A percentile compares a stretch with the other conserved stretches of the same genome.
These are phyloP conservation scores for Aspergillus egyptiacus DNA, from an alignment of 495 filamentous ascomycete genomes.

Conservation along the genomic window DNA sequence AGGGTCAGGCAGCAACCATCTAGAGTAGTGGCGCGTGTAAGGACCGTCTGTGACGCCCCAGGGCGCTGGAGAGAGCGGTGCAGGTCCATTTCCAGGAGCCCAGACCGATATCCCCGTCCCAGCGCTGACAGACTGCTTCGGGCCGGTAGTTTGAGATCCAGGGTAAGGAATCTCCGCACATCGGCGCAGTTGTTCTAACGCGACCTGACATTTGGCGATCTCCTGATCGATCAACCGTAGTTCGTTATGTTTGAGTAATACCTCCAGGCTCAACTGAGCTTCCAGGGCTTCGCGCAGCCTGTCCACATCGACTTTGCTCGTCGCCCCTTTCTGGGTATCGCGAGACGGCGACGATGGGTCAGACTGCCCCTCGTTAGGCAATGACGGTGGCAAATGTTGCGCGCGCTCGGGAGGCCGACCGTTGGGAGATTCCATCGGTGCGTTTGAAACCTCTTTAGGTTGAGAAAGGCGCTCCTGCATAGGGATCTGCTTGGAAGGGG, in stretches of 20 bases:
- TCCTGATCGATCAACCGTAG: conserved; percentile 92
- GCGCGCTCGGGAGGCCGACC: conserved; percentile 2
- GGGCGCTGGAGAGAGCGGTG: conserved; percentile 63
- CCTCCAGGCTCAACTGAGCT: conserved; percentile 83
- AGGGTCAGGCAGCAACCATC: conserved; percentile 87
- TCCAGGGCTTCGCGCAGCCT: conserved; percentile 66
- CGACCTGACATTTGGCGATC: conserved; percentile 88
- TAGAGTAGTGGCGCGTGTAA: conserved; percentile 87
- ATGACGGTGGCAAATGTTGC: conserved; percentile 7
- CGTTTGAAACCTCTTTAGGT: neutral
- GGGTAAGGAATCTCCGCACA: conserved; percentile 89
- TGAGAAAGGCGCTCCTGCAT: conserved; percentile 7
- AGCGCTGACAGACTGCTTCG: conserved; percentile 57
- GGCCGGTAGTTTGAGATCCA: conserved; percentile 54
- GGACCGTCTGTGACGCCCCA: conserved; percentile 89
- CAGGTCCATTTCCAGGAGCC: conserved; percentile 49
- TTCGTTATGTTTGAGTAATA: conserved; percentile 90
- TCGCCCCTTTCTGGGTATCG: conserved; percentile 19
- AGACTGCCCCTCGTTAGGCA: conserved; percentile 11
- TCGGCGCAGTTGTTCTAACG: conserved; percentile 90
- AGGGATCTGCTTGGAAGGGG: conserved; percentile 13
- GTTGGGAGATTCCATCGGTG: conserved; percentile 13
- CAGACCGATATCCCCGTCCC: conserved; percentile 65
- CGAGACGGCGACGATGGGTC: conserved; percentile 9
- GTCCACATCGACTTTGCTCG: conserved; percentile 27